These are phyloP conservation scores for Fusarium sp. DNA, from an alignment of 2,329 filamentous ascomycete genomes.

Conservation along the genomic window DNA sequence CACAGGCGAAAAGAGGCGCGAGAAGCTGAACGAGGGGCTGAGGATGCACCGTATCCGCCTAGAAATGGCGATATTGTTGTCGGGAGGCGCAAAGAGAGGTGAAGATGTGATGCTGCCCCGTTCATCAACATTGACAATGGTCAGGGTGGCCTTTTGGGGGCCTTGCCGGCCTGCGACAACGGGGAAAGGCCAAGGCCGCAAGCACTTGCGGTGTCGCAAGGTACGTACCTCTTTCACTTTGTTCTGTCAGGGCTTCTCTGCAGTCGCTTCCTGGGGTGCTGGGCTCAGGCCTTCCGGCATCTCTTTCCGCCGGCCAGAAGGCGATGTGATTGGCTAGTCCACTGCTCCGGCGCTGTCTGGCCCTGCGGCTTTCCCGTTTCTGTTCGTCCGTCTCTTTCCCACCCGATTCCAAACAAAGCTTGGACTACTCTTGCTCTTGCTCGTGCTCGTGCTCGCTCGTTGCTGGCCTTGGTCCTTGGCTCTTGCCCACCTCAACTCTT, in stretches of 20 bases:
- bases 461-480: neutral
- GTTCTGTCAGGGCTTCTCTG: slow-evolving; percentile 11
- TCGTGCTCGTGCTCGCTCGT: neutral
- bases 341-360: neutral
- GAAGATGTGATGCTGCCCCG: slow-evolving; percentile 20
- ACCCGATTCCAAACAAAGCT: neutral
- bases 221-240: slow-evolving; percentile 33
- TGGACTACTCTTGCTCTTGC: neutral
- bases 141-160: slow-evolving; percentile 46
- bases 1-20: neutral
- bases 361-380: slow-evolving; percentile 12
- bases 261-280: slow-evolving; percentile 3
- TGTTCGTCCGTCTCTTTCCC: slow-evolving; percentile 7
- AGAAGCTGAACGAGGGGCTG: slow-evolving; percentile 5
- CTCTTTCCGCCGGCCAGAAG: neutral
- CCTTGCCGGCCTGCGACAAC: slow-evolving; percentile 27
- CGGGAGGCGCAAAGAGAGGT: slow-evolving; percentile 20
- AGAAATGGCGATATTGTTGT: slow-evolving; percentile 10
- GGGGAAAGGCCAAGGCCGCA: slow-evolving; percentile 15
- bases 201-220: slow-evolving; percentile 40
- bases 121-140: slow-evolving; percentile 41
- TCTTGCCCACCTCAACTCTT: neutral
- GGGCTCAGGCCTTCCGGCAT: neutral
- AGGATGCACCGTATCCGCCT: slow-evolving; percentile 3
- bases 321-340: slow-evolving; percentile 29